Evolutionary conservation across 805 yeast species (phyloP).

Genomic region (Candida ortonii): DNA sequence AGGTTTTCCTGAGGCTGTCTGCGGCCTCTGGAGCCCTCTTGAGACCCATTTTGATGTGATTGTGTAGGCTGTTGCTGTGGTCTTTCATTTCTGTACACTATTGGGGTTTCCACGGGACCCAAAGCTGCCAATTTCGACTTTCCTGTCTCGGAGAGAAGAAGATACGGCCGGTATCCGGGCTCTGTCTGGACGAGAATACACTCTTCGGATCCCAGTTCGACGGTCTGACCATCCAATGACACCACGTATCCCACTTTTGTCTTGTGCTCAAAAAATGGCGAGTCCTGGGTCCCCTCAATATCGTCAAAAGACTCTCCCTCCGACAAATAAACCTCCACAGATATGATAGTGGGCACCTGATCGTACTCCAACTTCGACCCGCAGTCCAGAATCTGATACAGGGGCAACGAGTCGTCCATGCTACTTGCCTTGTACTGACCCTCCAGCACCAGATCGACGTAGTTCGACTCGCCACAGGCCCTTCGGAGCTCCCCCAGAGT

Average conservation of each 20-base stretch:
- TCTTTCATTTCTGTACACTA: too few species aligned
- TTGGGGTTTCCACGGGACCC: constrained; percentile 14
- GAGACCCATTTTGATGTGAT: not conserved
- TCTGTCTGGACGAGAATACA: constrained; percentile 40
- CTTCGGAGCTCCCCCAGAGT: constrained; percentile 17
- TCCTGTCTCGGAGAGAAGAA: constrained; percentile 39
- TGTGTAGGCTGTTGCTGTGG: not conserved
- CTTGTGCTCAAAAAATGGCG: constrained; percentile 9
- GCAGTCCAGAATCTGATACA: constrained; percentile 17
- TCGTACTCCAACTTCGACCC: constrained; percentile 14
- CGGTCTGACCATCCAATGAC: constrained; percentile 19
- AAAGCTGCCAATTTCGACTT: constrained; percentile 26
- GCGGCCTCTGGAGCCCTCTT: not conserved
- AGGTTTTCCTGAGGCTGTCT: too few species aligned
- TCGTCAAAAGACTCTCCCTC: constrained; percentile 1
- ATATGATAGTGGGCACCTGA: constrained; percentile 21
- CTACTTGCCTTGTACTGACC: constrained; percentile 15
- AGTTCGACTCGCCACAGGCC: constrained; percentile 7
- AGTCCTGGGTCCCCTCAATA: constrained; percentile 4
- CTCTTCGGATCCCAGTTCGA: constrained; percentile 37
- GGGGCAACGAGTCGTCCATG: constrained; percentile 13
- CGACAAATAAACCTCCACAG: constrained; percentile 11
- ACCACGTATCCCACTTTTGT: constrained; percentile 28
- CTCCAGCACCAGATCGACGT: constrained; percentile 16
- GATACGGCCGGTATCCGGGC: constrained; percentile 33